Base-by-base conservation (phyloP, 164 flowering plant genomes). In the Stephania japonica region DNA sequence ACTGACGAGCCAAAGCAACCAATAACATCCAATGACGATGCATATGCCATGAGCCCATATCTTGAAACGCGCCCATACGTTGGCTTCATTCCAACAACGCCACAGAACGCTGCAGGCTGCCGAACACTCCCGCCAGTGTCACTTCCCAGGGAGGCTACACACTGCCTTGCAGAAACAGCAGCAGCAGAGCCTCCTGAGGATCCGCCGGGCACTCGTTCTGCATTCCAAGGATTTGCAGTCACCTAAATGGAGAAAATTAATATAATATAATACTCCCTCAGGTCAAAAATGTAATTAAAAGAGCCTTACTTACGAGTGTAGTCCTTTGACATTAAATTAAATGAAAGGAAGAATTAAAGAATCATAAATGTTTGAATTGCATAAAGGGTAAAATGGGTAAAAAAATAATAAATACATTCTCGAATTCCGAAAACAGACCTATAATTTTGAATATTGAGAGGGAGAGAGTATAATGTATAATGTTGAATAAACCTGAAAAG, bases 121-220 rank as follows among this genome's bases (percentile, higher is more conserved):
- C 99, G 83, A 0, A 95, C 97, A 85, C 99, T 95, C 63, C 99
- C 99, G 71, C 99, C 99, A 70, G 97, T 92, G 80, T 95, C 99
- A 79, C 97, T 92, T 68, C 99, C 99, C 80, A 95, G 79, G 19
- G 99, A 87, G 3, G 87, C 97, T 9, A 85, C 84, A 80, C 99
- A 95, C 75, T 95, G 99, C 84, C 93, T 82, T n/a, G 97, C 97
- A 78, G 98, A 88, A 79, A 95, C 99, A 74, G 99, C 96, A 5
- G 99, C 93, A 78, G 98, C 97, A 6, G 99, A 95, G 63, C 99
- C 99, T 19, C 99, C 99, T 5, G 99, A 95, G 41, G 99, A 95
- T 44, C 99, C 99, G 72, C 99, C 99, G 38, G 99, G 98, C 7
- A 95, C 97, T 73, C 99, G 79, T 76, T 91, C 79, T 69, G 83